These are phyloP conservation scores for Dactylorhiza incarnata DNA, from an alignment of 106 monocot genomes.

Conservation along the genomic window DNA sequence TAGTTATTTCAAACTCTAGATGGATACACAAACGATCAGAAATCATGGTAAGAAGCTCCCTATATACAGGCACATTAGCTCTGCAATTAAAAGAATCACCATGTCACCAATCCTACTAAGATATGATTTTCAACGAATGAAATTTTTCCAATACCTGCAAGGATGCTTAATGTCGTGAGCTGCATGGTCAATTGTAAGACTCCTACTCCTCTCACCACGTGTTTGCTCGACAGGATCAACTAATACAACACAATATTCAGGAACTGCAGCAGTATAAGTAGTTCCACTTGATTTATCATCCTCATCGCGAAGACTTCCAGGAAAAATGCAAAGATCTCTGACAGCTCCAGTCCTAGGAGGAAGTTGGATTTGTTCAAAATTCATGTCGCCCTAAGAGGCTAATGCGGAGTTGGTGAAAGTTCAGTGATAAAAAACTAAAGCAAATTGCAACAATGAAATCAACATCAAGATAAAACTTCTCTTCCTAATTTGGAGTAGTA, in stretches of 20 bases:
- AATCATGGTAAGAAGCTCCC: conserved; percentile 73
- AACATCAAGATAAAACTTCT: too few species aligned
- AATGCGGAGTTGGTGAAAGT: too few species aligned
- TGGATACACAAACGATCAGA: conserved; percentile 96
- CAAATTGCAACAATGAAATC: too few species aligned
- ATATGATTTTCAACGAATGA: neutral
- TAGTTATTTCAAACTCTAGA: conserved; percentile 85
- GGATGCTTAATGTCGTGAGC: conserved; percentile 80
- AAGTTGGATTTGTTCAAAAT: too few species aligned
- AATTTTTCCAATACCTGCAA: conserved; percentile 41
- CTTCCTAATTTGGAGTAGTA: too few species aligned
- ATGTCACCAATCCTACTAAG: neutral
- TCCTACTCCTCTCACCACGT: conserved; percentile 48
- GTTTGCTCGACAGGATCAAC: conserved; percentile 27
- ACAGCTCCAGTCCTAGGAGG: too few species aligned
- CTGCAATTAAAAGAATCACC: conserved; percentile 16
- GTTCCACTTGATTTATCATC: conserved; percentile 39
- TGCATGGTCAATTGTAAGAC: conserved; percentile 66
- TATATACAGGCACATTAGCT: conserved; percentile 67
- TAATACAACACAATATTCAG: conserved; percentile 77
- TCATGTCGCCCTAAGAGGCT: too few species aligned
- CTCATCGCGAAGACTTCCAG: conserved; percentile 69
- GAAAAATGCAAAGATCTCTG: too few species aligned
- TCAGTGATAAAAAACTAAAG: too few species aligned
- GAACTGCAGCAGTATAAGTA: conserved; percentile 76